A percentile compares a stretch with the other conserved stretches of the same genome.
phyloP scores from a whole-genome alignment of 2,329 filamentous ascomycete species.

The Diaporthe longicolla region DNA sequence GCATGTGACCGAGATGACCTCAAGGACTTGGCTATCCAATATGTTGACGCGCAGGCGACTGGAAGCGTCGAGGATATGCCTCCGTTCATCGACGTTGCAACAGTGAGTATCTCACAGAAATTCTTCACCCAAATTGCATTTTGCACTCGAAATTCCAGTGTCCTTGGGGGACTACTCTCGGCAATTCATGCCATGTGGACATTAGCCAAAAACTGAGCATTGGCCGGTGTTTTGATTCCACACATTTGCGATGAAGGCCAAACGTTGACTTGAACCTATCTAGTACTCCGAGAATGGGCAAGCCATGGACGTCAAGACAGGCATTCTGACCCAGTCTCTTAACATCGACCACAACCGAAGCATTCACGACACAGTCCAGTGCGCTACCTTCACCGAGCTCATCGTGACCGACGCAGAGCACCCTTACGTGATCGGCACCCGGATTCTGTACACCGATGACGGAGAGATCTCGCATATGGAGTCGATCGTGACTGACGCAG shows the following conservation, averaged over 20 bases:
- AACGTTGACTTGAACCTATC: neutral
- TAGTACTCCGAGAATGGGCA: constrained; percentile 45
- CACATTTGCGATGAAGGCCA: too few species aligned
- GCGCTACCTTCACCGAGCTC: constrained; percentile 50
- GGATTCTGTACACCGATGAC: constrained; percentile 48
- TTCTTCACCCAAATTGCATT: neutral
- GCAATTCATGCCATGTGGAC: neutral
- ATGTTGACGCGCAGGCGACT: constrained; percentile 18
- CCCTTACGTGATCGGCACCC: constrained; percentile 49
- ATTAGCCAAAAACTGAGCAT: too few species aligned
- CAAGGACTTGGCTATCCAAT: constrained; percentile 16
- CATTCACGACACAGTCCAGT: constrained; percentile 49
- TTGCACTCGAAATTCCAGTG: neutral
- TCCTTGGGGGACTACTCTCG: too few species aligned
- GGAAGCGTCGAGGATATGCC: constrained; percentile 29
- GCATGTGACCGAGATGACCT: constrained; percentile 17
- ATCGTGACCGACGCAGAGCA: constrained; percentile 43
- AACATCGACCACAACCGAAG: constrained; percentile 48
- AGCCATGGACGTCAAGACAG: constrained; percentile 40
- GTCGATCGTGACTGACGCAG: constrained; percentile 52
- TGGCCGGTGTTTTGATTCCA: too few species aligned
- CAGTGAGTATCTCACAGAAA: neutral
- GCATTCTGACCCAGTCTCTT: constrained; percentile 46
- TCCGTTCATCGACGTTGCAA: constrained; percentile 15
- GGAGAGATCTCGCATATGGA: constrained; percentile 45